Conservation (phyloP, 345 rosid genomes). For the Syzygium jambos region DNA sequence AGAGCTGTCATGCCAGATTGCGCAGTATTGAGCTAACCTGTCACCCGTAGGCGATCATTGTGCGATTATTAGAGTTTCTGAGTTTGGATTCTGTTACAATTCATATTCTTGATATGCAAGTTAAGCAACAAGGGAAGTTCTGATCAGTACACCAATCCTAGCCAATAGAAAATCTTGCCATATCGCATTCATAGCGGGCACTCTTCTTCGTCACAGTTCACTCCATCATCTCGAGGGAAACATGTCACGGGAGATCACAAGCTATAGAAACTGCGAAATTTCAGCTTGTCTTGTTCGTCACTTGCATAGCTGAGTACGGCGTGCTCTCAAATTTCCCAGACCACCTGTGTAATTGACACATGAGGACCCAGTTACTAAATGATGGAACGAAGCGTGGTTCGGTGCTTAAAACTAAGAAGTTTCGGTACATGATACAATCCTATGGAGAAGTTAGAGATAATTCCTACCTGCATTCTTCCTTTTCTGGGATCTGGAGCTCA, state of each 20-base stretch:
- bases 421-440: background rate
- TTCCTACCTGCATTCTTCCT: slow-evolving; percentile 52
- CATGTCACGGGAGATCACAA: background rate
- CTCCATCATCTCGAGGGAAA: background rate
- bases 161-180: background rate
- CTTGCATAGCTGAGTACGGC: slow-evolving; percentile 25
- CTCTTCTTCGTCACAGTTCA: background rate
- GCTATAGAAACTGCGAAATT: background rate
- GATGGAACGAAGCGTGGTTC: background rate
- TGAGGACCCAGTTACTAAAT: background rate
- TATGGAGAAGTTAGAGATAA: background rate
- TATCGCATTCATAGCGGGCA: background rate
- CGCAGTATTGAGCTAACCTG: background rate
- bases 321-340: slow-evolving; percentile 63
- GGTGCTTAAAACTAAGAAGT: background rate
- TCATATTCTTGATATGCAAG: background rate
- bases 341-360: slow-evolving; percentile 43
- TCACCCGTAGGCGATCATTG: background rate
- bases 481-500: slow-evolving; percentile 72
- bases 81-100: background rate
- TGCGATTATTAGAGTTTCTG: background rate
- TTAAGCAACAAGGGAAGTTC: background rate
- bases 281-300: background rate
- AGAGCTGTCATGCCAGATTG: background rate
- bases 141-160: background rate